A percentile compares a stretch with the other conserved stretches of the same genome.
These are phyloP conservation scores for Athelia sp. DNA, from an alignment of 1,284 basidiomycete species.

Conservation along the genomic window DNA sequence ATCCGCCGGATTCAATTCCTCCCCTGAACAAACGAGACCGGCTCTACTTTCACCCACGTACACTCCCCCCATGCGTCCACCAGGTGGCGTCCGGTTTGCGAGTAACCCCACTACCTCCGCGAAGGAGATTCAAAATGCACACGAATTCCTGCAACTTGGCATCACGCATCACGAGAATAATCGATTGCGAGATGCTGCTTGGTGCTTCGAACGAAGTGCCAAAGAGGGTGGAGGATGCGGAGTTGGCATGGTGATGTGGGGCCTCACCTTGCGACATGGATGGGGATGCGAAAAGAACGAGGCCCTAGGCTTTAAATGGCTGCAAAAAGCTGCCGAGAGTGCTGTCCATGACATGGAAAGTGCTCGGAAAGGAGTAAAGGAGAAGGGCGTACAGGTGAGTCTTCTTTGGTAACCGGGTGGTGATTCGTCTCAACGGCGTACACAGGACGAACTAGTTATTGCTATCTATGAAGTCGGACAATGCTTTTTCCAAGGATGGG, in stretches of 20 bases:
- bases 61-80: conserved; percentile 11
- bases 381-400: conserved; percentile 12
- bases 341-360: conserved; percentile 78
- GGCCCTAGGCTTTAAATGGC: conserved; percentile 75
- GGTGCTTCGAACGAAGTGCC: conserved; percentile 78
- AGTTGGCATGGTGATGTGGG: conserved; percentile 92
- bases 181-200: conserved; percentile 66
- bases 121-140: conserved; percentile 32
- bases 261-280: conserved; percentile 81
- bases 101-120: conserved; percentile 6
- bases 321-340: conserved; percentile 75
- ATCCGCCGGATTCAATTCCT: conserved; percentile 18
- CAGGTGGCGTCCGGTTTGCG: not conserved
- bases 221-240: conserved; percentile 76
- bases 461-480: conserved; percentile 91
- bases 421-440: not conserved
- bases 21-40: conserved; percentile 7
- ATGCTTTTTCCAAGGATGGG: conserved; percentile 92
- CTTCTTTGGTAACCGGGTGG: not conserved
- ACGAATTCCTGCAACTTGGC: conserved; percentile 70
- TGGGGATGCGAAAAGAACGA: conserved; percentile 85
- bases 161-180: conserved; percentile 82
- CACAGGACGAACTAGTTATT: conserved; percentile 76
- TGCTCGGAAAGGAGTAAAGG: conserved; percentile 30
- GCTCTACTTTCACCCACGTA: conserved; percentile 11